Percentiles rank a stretch among this genome's conserved stretches.
phyloP scores from a whole-genome alignment of 1,139 yeast species.

The Blastobotrys raffinosifermentans region DNA sequence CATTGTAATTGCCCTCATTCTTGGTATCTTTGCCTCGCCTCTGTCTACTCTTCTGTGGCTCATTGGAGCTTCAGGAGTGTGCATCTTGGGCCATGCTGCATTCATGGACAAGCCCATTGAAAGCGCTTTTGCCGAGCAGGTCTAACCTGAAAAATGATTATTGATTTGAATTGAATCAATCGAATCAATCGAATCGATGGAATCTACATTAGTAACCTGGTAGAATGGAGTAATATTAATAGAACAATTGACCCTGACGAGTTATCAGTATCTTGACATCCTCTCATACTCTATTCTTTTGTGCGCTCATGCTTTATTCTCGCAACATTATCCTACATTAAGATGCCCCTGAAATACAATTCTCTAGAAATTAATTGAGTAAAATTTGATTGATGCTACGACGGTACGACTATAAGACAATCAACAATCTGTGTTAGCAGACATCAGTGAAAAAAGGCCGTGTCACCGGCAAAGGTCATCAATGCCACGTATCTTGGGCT shows the following conservation, averaged over 20 bases:
- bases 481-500: constrained; percentile 71
- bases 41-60: constrained; percentile 93
- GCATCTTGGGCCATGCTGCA: constrained; percentile 85
- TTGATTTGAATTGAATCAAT: constrained; percentile 1
- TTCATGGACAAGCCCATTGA: constrained; percentile 97
- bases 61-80: constrained; percentile 86
- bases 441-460: no score
- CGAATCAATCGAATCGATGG: not conserved
- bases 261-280: no score
- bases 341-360: no score
- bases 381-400: no score
- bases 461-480: constrained; percentile 99
- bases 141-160: constrained; percentile 29
- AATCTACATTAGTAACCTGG: constrained; percentile 4
- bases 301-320: no score
- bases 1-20: constrained; percentile 62
- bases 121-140: constrained; percentile 82
- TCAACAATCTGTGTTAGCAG: no score
- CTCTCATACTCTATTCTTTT: no score
- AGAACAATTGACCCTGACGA: no score
- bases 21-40: constrained; percentile 91
- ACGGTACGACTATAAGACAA: no score
- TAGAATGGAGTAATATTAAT: constrained; percentile 2
- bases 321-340: no score
- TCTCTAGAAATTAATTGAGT: no score